phyloP scores from a whole-genome alignment of 2,329 filamentous ascomycete genomes.

The Diaporthe citri region DNA sequence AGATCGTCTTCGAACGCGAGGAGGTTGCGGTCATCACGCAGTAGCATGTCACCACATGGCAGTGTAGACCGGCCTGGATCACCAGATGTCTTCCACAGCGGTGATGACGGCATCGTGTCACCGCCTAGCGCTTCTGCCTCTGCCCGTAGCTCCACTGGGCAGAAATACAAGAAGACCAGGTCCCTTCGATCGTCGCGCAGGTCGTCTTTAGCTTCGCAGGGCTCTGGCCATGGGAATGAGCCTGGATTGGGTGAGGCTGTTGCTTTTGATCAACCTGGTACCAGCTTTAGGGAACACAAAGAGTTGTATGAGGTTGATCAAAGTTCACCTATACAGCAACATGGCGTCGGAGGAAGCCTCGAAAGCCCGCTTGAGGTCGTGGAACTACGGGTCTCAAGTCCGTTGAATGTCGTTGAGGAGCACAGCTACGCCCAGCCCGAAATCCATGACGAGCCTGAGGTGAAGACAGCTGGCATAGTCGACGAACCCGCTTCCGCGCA shows the following conservation, averaged over 20 bases:
- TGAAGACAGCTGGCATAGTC: not conserved
- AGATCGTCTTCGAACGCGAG: not conserved
- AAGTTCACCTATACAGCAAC: not conserved
- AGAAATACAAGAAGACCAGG: slow-evolving; percentile 38
- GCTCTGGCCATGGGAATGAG: not conserved
- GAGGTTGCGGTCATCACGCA: slow-evolving; percentile 20
- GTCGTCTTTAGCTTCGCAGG: slow-evolving; percentile 20
- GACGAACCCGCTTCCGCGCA: not conserved
- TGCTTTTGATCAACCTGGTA: not conserved
- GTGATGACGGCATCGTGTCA: not conserved
- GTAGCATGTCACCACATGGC: slow-evolving; percentile 1
- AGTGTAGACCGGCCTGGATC: not conserved
- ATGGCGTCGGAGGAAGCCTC: not conserved
- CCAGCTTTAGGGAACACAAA: not conserved
- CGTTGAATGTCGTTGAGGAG: not conserved
- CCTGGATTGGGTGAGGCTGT: not conserved
- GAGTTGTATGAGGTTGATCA: not conserved
- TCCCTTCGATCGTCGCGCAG: slow-evolving; percentile 26
- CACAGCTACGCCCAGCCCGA: not conserved
- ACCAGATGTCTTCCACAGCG: slow-evolving; percentile 15
- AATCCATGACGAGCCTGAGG: not conserved
- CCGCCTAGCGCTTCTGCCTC: not conserved
- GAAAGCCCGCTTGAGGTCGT: not conserved
- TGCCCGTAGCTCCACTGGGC: slow-evolving; percentile 23
- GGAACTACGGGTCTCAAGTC: slow-evolving; percentile 1